Conservation (phyloP, 495 filamentous ascomycete species). For the Talaromyces wortmannii region DNA sequence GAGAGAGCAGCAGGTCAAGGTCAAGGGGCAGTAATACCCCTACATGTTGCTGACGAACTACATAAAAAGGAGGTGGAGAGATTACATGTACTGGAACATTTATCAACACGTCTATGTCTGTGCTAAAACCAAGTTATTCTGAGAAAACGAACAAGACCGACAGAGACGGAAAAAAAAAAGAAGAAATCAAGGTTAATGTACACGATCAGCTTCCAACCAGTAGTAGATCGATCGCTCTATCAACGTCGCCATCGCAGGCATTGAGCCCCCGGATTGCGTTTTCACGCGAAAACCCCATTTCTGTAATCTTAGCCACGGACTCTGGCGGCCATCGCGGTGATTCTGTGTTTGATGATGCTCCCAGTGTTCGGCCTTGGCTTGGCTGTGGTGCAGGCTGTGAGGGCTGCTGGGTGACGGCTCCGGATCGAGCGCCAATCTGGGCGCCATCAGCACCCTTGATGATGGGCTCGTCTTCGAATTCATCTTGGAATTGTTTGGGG, state of each 20-base stretch:
- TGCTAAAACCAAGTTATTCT: too few relatives aligned
- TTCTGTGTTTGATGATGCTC: constrained; percentile 7
- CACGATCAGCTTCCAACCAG: constrained; percentile 45
- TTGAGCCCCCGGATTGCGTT: constrained; percentile 76
- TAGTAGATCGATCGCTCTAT: constrained; percentile 78
- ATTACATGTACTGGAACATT: too few relatives aligned
- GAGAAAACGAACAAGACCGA: constrained; percentile 1
- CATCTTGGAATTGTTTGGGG: constrained; percentile 66
- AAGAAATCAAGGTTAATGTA: constrained; percentile 3
- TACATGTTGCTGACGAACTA: neutral
- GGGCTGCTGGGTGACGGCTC: constrained; percentile 57
- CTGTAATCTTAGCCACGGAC: constrained; percentile 57
- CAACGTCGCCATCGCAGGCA: constrained; percentile 76
- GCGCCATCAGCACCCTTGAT: constrained; percentile 80
- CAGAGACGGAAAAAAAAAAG: constrained; percentile 11
- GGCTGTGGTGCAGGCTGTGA: constrained; percentile 18
- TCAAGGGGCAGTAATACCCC: neutral
- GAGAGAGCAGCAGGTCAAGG: constrained; percentile 20
- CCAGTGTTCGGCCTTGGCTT: constrained; percentile 8
- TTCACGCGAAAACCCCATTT: constrained; percentile 71
- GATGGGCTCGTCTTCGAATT: constrained; percentile 71
- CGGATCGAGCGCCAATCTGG: constrained; percentile 76
- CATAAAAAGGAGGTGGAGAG: neutral
- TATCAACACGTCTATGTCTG: too few relatives aligned
- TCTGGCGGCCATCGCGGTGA: constrained; percentile 30